A percentile compares a stretch with the other conserved stretches of the same genome.
Conservation (phyloP, 345 rosid genomes). For the Populus pruinosa region DNA sequence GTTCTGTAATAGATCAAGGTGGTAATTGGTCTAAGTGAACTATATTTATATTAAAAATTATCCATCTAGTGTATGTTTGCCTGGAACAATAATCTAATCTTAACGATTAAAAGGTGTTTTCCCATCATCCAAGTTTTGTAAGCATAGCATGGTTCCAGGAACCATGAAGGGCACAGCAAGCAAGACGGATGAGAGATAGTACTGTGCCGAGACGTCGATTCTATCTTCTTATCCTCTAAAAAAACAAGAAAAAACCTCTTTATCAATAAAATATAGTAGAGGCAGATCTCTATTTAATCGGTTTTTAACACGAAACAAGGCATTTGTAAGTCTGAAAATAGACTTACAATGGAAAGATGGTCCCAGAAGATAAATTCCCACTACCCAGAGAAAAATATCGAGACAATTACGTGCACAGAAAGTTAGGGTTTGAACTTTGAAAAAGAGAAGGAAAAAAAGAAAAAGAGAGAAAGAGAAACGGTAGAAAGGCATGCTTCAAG, state of each 20-base stretch:
- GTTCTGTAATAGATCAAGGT: neutral
- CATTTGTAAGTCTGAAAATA: neutral
- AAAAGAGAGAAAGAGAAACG: rapidly evolving
- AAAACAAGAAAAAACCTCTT: too few species aligned
- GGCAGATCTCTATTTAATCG: neutral
- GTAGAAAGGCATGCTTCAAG: neutral
- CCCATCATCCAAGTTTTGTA: neutral
- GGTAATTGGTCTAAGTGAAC: neutral
- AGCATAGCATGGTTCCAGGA: too few species aligned
- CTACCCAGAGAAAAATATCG: neutral
- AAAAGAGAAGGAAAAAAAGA: neutral
- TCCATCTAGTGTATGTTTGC: too few species aligned
- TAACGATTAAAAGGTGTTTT: neutral
- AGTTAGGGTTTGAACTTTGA: neutral
- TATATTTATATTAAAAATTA: neutral
- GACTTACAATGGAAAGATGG: neutral
- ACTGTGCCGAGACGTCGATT: neutral
- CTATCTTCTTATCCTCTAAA: neutral
- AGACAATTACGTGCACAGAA: neutral
- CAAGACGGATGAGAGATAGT: neutral
- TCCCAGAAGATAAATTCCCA: neutral
- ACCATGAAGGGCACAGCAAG: neutral
- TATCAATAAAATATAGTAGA: too few species aligned
- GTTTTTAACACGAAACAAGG: neutral
- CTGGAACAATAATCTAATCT: too few species aligned